A percentile compares a stretch with the other conserved stretches of the same genome.
Evolutionary conservation across 2,329 filamentous ascomycete genomes (phyloP).

Genomic region (Aspergillus sclerotialis): DNA sequence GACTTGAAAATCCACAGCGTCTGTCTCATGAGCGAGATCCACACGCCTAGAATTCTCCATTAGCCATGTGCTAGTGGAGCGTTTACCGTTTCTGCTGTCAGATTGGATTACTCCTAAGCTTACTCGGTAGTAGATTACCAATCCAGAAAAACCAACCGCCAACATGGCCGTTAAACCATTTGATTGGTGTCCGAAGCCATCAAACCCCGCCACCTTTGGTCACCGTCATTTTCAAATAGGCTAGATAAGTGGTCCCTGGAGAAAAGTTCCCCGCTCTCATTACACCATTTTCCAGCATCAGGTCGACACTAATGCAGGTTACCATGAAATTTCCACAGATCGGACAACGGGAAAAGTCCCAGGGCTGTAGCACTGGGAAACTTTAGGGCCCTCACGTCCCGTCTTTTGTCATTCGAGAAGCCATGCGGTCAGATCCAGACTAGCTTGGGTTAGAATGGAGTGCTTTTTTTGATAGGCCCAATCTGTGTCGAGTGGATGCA

Average conservation of each 20-base stretch:
- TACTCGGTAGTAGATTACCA: too few species aligned
- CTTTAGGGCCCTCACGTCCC: too few species aligned
- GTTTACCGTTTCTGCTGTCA: not conserved
- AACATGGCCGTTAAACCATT: too few species aligned
- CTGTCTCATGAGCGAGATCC: too few species aligned
- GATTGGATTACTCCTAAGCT: too few species aligned
- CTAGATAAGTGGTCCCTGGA: too few species aligned
- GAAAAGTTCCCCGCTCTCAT: not conserved
- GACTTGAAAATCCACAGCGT: too few species aligned
- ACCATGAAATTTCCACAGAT: slow-evolving; percentile 18
- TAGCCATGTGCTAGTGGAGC: not conserved
- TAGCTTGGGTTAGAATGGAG: too few species aligned
- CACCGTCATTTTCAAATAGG: not conserved
- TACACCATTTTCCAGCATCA: not conserved
- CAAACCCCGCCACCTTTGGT: not conserved
- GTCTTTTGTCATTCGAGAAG: slow-evolving; percentile 21
- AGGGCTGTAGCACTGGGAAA: slow-evolving; percentile 31
- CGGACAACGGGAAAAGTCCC: slow-evolving; percentile 17
- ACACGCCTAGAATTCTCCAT: not conserved
- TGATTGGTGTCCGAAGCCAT: not conserved
- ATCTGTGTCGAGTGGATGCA: too few species aligned
- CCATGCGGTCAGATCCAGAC: slow-evolving; percentile 8
- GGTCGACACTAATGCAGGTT: slow-evolving; percentile 30
- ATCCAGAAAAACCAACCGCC: too few species aligned
- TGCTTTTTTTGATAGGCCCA: too few species aligned